Evolutionary conservation across 2,329 filamentous ascomycete species (phyloP).

Genomic region (Sporothrix humicola): DNA sequence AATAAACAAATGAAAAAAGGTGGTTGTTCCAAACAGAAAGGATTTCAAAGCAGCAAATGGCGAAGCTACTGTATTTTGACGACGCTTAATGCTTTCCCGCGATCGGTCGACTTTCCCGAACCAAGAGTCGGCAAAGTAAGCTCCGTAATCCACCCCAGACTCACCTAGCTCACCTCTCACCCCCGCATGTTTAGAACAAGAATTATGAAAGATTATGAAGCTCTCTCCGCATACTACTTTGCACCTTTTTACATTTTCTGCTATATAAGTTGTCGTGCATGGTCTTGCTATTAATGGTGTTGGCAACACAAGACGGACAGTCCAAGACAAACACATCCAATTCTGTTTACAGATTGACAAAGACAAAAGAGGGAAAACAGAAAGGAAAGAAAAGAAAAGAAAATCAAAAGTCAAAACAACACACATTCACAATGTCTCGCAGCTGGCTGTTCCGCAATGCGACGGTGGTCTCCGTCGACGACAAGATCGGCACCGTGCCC

Average conservation of each 20-base stretch:
- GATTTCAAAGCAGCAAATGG: conserved; percentile 6
- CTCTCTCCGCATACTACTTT: background rate
- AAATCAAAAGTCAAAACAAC: background rate
- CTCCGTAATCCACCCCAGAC: background rate
- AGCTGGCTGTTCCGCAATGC: conserved; percentile 16
- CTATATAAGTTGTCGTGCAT: conserved; percentile 10
- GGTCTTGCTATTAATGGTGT: background rate
- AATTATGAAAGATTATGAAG: conserved; percentile 10
- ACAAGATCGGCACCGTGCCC: conserved; percentile 13
- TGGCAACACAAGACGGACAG: background rate
- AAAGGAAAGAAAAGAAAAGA: background rate
- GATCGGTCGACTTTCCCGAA: conserved; percentile 1
- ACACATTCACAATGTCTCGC: background rate
- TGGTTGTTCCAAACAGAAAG: background rate
- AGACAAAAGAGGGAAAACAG: background rate
- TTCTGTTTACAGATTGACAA: conserved; percentile 4
- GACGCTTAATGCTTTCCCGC: conserved; percentile 8
- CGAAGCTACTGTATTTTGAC: background rate
- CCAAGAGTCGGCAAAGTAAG: conserved; percentile 12
- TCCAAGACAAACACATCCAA: background rate
- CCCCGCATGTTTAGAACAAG: conserved; percentile 1
- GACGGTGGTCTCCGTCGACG: conserved; percentile 14
- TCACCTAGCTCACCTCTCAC: conserved; percentile 1
- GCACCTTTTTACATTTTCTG: background rate
- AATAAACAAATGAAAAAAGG: background rate